Conservation (phyloP, 305 asterid species). For the Salvia sclarea region DNA sequence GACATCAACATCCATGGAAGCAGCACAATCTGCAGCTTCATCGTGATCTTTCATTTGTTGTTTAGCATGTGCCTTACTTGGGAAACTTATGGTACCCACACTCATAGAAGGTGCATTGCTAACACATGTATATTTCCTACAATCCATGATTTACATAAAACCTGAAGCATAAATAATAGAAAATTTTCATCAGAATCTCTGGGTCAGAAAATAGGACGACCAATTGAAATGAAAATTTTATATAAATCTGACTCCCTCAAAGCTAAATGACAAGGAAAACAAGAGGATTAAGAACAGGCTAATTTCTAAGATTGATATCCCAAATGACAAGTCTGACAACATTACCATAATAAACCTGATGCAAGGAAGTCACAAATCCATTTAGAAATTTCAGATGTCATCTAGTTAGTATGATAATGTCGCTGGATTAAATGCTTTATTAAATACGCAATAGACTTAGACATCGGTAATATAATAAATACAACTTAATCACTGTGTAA, state of each 20-base stretch:
- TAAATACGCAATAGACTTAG: not conserved
- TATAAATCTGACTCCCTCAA: not conserved
- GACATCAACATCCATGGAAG: conserved; percentile 61
- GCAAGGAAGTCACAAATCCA: conserved; percentile 5
- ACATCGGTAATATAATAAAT: not conserved
- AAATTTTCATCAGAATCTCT: conserved; percentile 32
- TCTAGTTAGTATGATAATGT: conserved; percentile 6
- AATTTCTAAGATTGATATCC: conserved; percentile 7
- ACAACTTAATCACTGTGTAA: not conserved
- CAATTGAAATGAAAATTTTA: conserved; percentile 3
- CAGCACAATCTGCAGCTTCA: conserved; percentile 47
- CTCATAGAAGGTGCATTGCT: conserved; percentile 47
- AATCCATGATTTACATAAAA: conserved; percentile 51
- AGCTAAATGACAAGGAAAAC: conserved; percentile 9
- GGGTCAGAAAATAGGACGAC: conserved; percentile 20
- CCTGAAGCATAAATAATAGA: conserved; percentile 49
- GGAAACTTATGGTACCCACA: conserved; percentile 47
- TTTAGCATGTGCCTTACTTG: conserved; percentile 48
- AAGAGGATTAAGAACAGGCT: conserved; percentile 5
- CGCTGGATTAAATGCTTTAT: conserved; percentile 4
- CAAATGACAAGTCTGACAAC: not conserved
- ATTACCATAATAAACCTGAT: not conserved
- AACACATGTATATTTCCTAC: conserved; percentile 46
- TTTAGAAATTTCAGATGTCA: conserved; percentile 14
- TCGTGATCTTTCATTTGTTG: conserved; percentile 56